Evolutionary conservation across 805 yeast genomes (phyloP).

Genomic region (Candida ficus): DNA sequence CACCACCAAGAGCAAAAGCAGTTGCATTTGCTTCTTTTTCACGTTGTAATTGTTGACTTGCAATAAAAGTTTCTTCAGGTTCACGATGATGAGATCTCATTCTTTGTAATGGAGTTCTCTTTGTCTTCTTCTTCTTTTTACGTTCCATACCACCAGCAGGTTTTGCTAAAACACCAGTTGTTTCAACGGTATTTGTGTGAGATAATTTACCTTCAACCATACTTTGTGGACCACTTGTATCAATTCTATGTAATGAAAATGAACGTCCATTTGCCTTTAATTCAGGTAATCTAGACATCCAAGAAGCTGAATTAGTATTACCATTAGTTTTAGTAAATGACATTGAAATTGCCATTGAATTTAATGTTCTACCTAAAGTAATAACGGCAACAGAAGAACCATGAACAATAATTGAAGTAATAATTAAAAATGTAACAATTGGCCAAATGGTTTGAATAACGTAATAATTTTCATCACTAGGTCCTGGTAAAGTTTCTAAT

Average conservation of each 20-base stretch:
- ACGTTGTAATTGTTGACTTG: conserved; percentile 33
- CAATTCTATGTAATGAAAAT: conserved; percentile 77
- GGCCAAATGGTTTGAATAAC: conserved; percentile 75
- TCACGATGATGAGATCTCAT: conserved; percentile 20
- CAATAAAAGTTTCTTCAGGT: conserved; percentile 23
- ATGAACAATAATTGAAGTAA: conserved; percentile 81
- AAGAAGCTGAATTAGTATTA: conserved; percentile 48
- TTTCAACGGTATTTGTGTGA: conserved; percentile 44
- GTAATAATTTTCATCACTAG: conserved; percentile 48
- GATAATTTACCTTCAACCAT: conserved; percentile 22
- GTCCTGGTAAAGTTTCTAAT: conserved; percentile 39
- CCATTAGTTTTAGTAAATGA: conserved; percentile 71
- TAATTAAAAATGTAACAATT: conserved; percentile 69
- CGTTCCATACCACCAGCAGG: conserved; percentile 76
- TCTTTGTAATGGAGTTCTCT: conserved; percentile 29
- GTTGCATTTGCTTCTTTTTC: conserved; percentile 40
- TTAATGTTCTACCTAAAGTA: conserved; percentile 66
- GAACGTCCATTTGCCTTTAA: conserved; percentile 57
- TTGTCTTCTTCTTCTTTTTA: conserved; percentile 28
- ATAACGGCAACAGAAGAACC: conserved; percentile 83
- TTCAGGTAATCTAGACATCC: conserved; percentile 85
- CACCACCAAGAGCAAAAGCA: conserved; percentile 34
- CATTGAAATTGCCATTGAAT: conserved; percentile 90
- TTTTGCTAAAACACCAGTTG: conserved; percentile 57
- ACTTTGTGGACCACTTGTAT: conserved; percentile 46